Base-by-base conservation (phyloP, 2,329 filamentous ascomycete genomes). In the Curvularia sp. region DNA sequence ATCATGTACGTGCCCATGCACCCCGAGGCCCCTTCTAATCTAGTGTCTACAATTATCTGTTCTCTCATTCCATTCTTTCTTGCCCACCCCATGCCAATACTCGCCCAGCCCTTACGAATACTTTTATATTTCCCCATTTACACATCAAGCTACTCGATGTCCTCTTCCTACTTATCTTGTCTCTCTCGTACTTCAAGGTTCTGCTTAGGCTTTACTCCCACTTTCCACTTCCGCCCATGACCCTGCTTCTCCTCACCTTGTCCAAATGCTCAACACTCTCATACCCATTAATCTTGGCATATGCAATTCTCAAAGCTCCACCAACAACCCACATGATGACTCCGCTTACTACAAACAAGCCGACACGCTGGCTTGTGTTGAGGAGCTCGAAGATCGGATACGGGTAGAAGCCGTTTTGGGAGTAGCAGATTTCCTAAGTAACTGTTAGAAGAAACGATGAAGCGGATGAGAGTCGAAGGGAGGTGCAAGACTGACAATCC, bases 381-480 rank as follows among this genome's bases (percentile, higher is more conserved):
- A 96, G 79, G 43, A 90, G 74, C 8, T 82, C 87, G 63, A 97
- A 94, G 25, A 97, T 83, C 1, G 93, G 93, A 75, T 97, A 97
- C 0, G 93, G 92, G 67, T 96, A 96, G 66, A 83, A 88, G 53
- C 88, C 86, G 67, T 92, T 92, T 58, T 84, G 80, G 43, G 81
- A 81, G 67, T 85, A 90, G 78, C 89, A 92, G 23, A 86, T 81
- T 76, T 93, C 89, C 55, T 57, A 13, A 10, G 10, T 3, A 8
- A 38, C 39, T 7, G n/a, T 57, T n/a, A 57, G 54, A 18, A 13
- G 36, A 8, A 13, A 9, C 9, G 21, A 49, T 2, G 3, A 19
- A 27, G 25, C 21, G n/a, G 12, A 9, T 23, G 15, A 19, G 12
- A 23, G 1, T 8, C n/a, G 30, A 30, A 30, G 18, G 13, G 9